A percentile compares a stretch with the other conserved stretches of the same genome.
Evolutionary conservation across 2,329 filamentous ascomycete genomes (phyloP).

Genomic region (Intubia oerlemansii): DNA sequence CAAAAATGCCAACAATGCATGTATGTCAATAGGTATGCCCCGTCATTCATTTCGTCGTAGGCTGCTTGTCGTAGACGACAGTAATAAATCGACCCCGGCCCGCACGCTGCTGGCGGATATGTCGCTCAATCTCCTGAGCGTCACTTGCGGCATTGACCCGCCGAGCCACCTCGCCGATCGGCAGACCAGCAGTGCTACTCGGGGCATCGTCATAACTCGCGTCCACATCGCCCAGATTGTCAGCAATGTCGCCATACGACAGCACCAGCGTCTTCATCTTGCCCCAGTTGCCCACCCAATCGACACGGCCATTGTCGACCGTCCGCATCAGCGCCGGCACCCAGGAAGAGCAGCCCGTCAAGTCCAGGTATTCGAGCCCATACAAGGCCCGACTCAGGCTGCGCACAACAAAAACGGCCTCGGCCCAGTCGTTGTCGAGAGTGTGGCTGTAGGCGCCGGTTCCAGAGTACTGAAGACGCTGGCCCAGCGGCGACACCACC

Average conservation of each 20-base stretch:
- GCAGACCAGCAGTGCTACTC: no score
- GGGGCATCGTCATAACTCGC: background rate
- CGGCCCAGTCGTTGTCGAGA: constrained; percentile 36
- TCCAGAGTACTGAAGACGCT: constrained; percentile 27
- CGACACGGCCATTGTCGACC: constrained; percentile 24
- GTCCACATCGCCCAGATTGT: background rate
- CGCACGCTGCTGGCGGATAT: constrained; percentile 7
- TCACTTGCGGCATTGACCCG: constrained; percentile 3
- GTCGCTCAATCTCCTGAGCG: constrained; percentile 6
- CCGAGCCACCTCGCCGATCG: constrained; percentile 3
- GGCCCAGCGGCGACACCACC: constrained; percentile 22
- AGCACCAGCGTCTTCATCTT: constrained; percentile 8
- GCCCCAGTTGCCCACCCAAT: constrained; percentile 21
- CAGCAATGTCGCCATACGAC: constrained; percentile 3
- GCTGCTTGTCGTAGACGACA: constrained; percentile 4
- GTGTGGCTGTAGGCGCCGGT: constrained; percentile 35
- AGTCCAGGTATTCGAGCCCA: constrained; percentile 35
- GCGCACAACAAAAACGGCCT: constrained; percentile 32
- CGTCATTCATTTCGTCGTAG: background rate
- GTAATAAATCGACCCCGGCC: constrained; percentile 9
- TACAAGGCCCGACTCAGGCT: constrained; percentile 33
- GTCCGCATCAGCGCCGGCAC: constrained; percentile 21
- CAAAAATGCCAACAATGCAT: no score
- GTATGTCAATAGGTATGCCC: no score
- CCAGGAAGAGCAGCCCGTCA: constrained; percentile 38